Conservation (phyloP, 306 rosid species). For the Lotus japonicus region DNA sequence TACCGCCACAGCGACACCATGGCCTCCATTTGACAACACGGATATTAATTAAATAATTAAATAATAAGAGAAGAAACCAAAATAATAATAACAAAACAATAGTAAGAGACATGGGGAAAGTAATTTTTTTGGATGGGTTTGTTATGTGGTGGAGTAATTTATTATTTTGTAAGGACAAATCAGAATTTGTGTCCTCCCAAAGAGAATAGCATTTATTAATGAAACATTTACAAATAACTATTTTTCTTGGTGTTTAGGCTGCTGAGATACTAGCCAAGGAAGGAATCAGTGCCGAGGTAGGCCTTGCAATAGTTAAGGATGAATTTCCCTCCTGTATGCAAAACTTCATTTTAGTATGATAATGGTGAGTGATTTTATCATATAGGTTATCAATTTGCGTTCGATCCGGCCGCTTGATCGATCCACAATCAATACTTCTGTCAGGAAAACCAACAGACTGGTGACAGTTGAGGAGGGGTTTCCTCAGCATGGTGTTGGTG, state of each 20-base stretch:
- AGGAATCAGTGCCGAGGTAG: constrained; percentile 96
- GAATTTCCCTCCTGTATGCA: not conserved
- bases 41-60: too few species aligned
- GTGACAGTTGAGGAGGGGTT: constrained; percentile 98
- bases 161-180: not conserved
- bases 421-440: constrained; percentile 83
- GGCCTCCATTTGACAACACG: too few species aligned
- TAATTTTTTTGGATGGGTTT: not conserved
- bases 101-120: too few species aligned
- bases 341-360: not conserved
- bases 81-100: not conserved
- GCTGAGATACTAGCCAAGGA: constrained; percentile 86
- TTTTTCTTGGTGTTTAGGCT: constrained; percentile 55
- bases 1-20: too few species aligned
- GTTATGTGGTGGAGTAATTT: not conserved
- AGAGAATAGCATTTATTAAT: not conserved
- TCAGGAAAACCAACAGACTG: constrained; percentile 88
- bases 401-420: constrained; percentile 95
- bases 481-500: constrained; percentile 99
- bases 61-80: not conserved
- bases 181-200: not conserved
- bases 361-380: not conserved
- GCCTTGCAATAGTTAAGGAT: constrained; percentile 3
- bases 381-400: constrained; percentile 84
- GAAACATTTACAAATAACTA: constrained; percentile 11